Conservation (phyloP, 202 grass and related monocot species). For the Setaria italica region DNA sequence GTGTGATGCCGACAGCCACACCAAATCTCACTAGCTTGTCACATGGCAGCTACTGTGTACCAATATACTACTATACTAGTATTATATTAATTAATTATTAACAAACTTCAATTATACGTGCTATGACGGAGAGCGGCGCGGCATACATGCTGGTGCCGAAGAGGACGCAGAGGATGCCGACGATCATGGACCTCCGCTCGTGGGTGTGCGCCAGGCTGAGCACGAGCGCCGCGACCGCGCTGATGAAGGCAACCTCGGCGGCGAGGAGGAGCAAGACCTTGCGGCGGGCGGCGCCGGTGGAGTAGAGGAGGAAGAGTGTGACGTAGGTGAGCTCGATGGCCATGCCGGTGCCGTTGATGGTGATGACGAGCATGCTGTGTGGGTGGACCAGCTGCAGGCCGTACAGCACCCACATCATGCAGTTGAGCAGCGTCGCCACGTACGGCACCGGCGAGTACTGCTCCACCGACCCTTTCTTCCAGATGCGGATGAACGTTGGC, state of each 20-base stretch:
- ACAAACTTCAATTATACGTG: conserved; percentile 28
- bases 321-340: conserved; percentile 81
- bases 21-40: background rate
- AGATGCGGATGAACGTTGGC: conserved; percentile 82
- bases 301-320: conserved; percentile 74
- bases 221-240: conserved; percentile 48
- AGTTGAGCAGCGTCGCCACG: conserved; percentile 86
- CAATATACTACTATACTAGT: too few species aligned
- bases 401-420: conserved; percentile 98
- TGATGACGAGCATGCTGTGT: conserved; percentile 83
- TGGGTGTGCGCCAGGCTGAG: conserved; percentile 64
- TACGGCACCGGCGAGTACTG: conserved; percentile 87
- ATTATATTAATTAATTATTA: background rate
- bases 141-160: conserved; percentile 83
- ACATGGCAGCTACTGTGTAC: background rate
- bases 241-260: conserved; percentile 61
- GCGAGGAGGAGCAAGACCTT: conserved; percentile 59
- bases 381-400: conserved; percentile 83
- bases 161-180: conserved; percentile 84
- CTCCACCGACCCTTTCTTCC: conserved; percentile 82
- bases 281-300: conserved; percentile 47
- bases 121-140: conserved; percentile 86
- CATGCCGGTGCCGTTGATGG: conserved; percentile 88
- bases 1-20: conserved; percentile 1
- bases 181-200: conserved; percentile 64